phyloP scores from a whole-genome alignment of 768 basidiomycete species.

The Leucocoprinus leucothites region DNA sequence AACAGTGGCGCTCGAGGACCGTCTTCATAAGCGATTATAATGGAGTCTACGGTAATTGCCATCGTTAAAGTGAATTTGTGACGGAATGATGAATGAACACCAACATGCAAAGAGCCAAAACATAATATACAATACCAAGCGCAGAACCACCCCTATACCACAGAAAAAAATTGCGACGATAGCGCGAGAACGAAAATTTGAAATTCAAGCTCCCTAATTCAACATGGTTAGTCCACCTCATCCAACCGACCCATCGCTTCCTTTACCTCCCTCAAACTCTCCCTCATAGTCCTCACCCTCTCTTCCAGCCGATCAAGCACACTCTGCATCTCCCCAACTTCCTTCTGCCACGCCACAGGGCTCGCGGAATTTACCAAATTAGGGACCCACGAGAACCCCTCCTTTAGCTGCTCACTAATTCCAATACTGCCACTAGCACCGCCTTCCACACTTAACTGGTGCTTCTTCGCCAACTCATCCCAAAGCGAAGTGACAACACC shows the following conservation, averaged over 20 bases:
- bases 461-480: constrained; percentile 61
- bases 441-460: constrained; percentile 18
- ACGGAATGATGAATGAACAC: too few species aligned
- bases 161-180: too few species aligned
- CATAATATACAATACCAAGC: too few species aligned
- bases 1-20: too few species aligned
- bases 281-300: constrained; percentile 46
- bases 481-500: constrained; percentile 68
- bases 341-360: constrained; percentile 37
- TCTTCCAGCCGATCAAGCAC: constrained; percentile 59
- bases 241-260: constrained; percentile 17
- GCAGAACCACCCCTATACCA: too few species aligned
- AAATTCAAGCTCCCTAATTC: too few species aligned
- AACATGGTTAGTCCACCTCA: constrained; percentile 9
- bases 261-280: constrained; percentile 25
- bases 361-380: background rate
- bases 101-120: too few species aligned
- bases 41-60: too few species aligned
- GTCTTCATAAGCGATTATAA: too few species aligned
- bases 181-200: too few species aligned
- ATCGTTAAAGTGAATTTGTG: too few species aligned
- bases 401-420: background rate
- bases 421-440: background rate
- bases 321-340: constrained; percentile 43
- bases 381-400: constrained; percentile 9